Percentiles rank a stretch among this genome's conserved stretches.
Conservation (phyloP, 2,329 filamentous ascomycete genomes). For the Thielaviopsis euricoi region DNA sequence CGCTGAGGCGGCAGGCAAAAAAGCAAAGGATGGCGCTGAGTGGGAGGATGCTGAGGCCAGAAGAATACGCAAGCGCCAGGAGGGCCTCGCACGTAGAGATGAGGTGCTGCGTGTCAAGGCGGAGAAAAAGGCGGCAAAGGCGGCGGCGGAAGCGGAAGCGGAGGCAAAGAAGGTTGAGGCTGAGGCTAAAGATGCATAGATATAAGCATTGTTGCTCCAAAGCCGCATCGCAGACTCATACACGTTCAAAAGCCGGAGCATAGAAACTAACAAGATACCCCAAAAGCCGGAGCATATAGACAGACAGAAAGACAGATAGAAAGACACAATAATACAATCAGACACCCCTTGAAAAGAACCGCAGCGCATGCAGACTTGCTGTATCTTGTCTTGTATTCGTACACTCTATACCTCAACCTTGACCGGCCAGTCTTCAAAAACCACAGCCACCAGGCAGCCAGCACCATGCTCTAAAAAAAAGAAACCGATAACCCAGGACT, state of each 20-base stretch:
- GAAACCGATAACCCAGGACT: no score
- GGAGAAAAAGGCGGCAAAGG: conserved; percentile 10
- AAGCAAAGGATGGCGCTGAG: conserved; percentile 21
- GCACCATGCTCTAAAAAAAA: no score
- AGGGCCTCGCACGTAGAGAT: conserved; percentile 38
- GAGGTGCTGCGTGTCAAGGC: conserved; percentile 20
- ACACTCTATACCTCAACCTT: no score
- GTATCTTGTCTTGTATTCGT: conserved; percentile 1
- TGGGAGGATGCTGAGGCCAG: conserved; percentile 40
- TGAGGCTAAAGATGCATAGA: background rate
- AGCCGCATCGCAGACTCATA: no score
- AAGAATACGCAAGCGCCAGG: conserved; percentile 37
- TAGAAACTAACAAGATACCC: background rate
- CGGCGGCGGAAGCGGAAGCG: conserved; percentile 12
- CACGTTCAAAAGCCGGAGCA: no score
- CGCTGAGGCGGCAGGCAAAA: conserved; percentile 14
- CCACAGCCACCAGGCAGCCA: background rate
- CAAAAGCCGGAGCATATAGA: background rate
- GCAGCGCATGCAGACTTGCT: no score
- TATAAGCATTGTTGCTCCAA: no score
- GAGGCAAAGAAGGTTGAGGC: background rate
- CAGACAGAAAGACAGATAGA: no score
- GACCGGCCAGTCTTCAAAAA: no score
- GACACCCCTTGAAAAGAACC: no score
- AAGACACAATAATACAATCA: no score